Base-by-base conservation (phyloP, 2,329 filamentous ascomycete genomes). In the Dactylellina sp. region DNA sequence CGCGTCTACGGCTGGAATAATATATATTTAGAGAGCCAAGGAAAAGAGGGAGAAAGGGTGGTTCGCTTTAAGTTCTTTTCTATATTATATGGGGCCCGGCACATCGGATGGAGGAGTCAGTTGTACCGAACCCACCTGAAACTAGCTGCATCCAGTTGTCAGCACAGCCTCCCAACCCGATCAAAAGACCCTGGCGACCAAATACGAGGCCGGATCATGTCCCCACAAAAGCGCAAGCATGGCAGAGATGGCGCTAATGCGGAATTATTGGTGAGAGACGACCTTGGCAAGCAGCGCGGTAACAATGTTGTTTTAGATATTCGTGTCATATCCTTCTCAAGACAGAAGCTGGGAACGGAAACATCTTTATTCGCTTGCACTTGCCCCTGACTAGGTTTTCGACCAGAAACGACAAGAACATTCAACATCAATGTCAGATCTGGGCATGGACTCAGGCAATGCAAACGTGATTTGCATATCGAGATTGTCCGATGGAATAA, bases 1-100 rank as follows among this genome's bases (percentile, higher is more conserved):
- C 39, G 47, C 55, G 55, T 60, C 39, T 60, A 60, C 60, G 49
- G 35, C 35, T 63, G 35, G 25, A 40, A 55, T 52, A 53, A 12
- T 52, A 18, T 55, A 16, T 39, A 37, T 55, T n/a, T 12, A 20
- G 24, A 24, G 24, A 46, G 11, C 35, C n/a, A 64, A 55, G 25
- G 40, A 14, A 28, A 47, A 55, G 55, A 22, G 24, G 25, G 37
- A 50, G 24, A 37, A 37, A 47, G 37, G 6, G 35, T 46, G 11
- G 47, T 16, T 25, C 11, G 28, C 9, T 7, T 20, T 28, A n/a
- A 37, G 44, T 55, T 47, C 22, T 47, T 55, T 46, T 64, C 52
- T 63, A 63, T 64, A 64, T 37, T 24, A 47, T 20, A n/a, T n/a
- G n/a, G n/a, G n/a, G 46, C 46, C 9, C 2, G 16, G 42, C 12